Conservation (phyloP, 176 grass and related monocot species). For the Zea mays region DNA sequence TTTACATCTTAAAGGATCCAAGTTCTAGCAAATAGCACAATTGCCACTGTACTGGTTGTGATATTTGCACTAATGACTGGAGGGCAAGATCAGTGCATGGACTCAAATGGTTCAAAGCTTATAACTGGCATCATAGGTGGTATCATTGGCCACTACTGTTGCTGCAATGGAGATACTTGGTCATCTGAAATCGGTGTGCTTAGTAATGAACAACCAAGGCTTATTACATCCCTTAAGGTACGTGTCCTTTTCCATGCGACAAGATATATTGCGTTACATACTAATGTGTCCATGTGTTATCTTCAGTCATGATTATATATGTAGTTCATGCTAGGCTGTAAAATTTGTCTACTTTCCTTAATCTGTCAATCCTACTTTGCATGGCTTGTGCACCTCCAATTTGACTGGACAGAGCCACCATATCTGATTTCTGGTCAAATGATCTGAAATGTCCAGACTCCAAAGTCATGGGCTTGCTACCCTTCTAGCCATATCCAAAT, state of each 20-base stretch:
- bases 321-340: constrained; percentile 1
- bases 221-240: constrained; percentile 89
- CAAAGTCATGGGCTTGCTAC: not conserved
- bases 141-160: constrained; percentile 87
- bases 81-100: constrained; percentile 81
- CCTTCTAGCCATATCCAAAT: constrained; percentile 3
- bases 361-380: not conserved
- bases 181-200: constrained; percentile 93
- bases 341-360: not conserved
- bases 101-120: constrained; percentile 54
- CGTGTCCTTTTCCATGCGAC: not conserved
- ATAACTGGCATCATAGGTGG: constrained; percentile 77
- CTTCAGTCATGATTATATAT: constrained; percentile 2
- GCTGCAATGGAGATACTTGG: constrained; percentile 98
- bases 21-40: constrained; percentile 76
- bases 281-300: not conserved
- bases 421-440: constrained; percentile 12
- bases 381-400: constrained; percentile 11
- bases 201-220: constrained; percentile 71
- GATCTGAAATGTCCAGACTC: not conserved
- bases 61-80: constrained; percentile 45
- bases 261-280: not conserved
- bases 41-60: constrained; percentile 66
- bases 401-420: not conserved
- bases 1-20: constrained; percentile 69